Conservation (phyloP, 768 basidiomycete genomes). For the Lactarius evosmus region DNA sequence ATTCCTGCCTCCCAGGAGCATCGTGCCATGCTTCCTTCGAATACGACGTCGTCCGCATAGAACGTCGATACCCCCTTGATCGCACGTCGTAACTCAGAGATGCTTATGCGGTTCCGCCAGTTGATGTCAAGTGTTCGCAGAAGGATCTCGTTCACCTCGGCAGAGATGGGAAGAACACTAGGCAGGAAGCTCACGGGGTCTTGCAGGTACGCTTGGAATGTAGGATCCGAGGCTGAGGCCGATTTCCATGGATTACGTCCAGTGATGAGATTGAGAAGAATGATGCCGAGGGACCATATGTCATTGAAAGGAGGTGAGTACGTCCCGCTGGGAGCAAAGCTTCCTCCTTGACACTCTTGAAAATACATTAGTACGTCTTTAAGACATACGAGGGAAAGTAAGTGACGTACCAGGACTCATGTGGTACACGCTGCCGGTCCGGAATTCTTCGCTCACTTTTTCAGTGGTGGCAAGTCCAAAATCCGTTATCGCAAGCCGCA, state of each 20-base stretch:
- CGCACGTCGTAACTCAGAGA: conserved; percentile 50
- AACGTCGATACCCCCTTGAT: conserved; percentile 59
- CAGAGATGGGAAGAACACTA: conserved; percentile 40
- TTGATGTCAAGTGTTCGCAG: conserved; percentile 36
- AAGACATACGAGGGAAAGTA: conserved; percentile 14
- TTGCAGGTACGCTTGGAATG: conserved; percentile 83
- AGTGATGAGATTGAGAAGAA: conserved; percentile 92
- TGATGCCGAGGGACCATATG: conserved; percentile 94
- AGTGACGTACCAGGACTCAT: conserved; percentile 82
- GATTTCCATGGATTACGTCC: conserved; percentile 97
- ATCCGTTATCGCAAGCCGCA: conserved; percentile 83
- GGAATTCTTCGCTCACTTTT: conserved; percentile 78
- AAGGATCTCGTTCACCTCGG: conserved; percentile 38
- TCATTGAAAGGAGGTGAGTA: conserved; percentile 92
- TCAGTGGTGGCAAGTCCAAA: conserved; percentile 94
- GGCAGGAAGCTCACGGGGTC: conserved; percentile 79
- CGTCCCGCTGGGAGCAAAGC: conserved; percentile 54
- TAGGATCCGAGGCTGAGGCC: conserved; percentile 76
- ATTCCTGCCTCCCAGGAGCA: conserved; percentile 76
- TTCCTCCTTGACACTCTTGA: conserved; percentile 84
- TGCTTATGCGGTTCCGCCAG: conserved; percentile 37
- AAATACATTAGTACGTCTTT: conserved; percentile 30
- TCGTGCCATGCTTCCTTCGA: conserved; percentile 77
- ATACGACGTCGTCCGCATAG: conserved; percentile 71
- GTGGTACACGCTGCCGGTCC: conserved; percentile 97